Base-by-base conservation (phyloP, 2,329 filamentous ascomycete species). In the Lomentospora prolificans region DNA sequence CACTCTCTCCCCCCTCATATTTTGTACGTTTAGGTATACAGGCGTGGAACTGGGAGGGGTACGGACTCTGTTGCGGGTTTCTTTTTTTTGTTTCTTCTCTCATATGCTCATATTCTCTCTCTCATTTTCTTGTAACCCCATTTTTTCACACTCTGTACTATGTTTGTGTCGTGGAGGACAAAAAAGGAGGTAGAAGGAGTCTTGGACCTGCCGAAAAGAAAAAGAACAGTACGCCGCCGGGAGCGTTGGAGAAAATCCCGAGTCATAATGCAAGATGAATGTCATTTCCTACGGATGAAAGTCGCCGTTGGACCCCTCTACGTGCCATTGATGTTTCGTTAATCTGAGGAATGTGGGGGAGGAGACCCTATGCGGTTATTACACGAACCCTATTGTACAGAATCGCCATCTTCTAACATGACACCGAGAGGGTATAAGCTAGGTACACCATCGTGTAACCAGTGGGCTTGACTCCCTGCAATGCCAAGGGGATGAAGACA, bases 1-100 rank as follows among this genome's bases (percentile, higher is more conserved):
- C 44, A 46, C 41, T 22, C 6, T 46, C 44, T 48, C 44, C 22
- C 36, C 19, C 22, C 44, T 48, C 44, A 48, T 48, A 48, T 48
- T 33, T 25, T 48, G 44, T 48, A 48, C 44, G 44, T 48, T 46
- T 48, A 48, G 44, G 44, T 9, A 48, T 48, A 48, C 44, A 48
- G 44, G 44, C 44, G 44, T 14, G 44, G 44, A 14, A 25, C 5
- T 10, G 17, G 44, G 12, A 25, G 10, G 44, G 17, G 44, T 22
- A 48, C 10, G 44, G 44, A 12, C 19, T 25, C 10, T 48, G n/a
- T 19, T 19, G 22, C 44, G 22, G 44, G 44, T 10, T 48, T 22
- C 24, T 48, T 25, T 48, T 41, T 41, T 12, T n/a, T 19, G n/a
- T 14, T 41, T 14, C 19, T 41, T 41, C 9, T 41, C 1, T 41